Conservation (phyloP, 306 rosid genomes). For the Begonia loranthoides region DNA sequence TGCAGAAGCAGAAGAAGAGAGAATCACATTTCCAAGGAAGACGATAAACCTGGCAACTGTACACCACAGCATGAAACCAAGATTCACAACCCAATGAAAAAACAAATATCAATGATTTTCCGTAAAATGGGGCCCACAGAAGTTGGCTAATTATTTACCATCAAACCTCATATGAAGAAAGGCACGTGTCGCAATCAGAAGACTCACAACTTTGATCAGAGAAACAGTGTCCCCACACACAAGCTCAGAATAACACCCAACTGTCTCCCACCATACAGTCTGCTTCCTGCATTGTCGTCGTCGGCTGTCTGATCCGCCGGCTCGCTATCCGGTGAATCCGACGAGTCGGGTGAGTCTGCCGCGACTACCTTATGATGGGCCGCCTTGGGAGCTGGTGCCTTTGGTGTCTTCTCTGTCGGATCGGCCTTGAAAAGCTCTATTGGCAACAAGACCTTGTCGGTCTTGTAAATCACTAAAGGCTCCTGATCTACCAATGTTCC, state of each 20-base stretch:
- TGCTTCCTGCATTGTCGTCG: conserved; percentile 30
- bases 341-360: conserved; percentile 13
- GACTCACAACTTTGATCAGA: conserved; percentile 14
- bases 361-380: conserved; percentile 1
- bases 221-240: conserved; percentile 28
- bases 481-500: conserved; percentile 74
- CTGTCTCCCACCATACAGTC: conserved; percentile 28
- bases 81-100: background rate
- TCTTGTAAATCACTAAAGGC: conserved; percentile 60
- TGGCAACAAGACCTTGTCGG: conserved; percentile 60
- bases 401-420: conserved; percentile 13
- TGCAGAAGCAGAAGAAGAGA: no score
- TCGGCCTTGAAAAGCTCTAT: conserved; percentile 54
- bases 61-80: no score
- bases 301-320: conserved; percentile 45
- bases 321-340: conserved; percentile 21
- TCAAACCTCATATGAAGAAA: background rate
- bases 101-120: background rate
- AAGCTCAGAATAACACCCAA: conserved; percentile 30
- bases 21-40: no score
- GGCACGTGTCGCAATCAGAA: background rate
- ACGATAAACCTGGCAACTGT: no score
- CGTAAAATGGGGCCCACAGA: background rate
- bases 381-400: conserved; percentile 9
- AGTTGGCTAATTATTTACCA: conserved; percentile 4